Evolutionary conservation across 1,139 yeast genomes (phyloP).

Genomic region (Saccharomycopsis crataegensis): DNA sequence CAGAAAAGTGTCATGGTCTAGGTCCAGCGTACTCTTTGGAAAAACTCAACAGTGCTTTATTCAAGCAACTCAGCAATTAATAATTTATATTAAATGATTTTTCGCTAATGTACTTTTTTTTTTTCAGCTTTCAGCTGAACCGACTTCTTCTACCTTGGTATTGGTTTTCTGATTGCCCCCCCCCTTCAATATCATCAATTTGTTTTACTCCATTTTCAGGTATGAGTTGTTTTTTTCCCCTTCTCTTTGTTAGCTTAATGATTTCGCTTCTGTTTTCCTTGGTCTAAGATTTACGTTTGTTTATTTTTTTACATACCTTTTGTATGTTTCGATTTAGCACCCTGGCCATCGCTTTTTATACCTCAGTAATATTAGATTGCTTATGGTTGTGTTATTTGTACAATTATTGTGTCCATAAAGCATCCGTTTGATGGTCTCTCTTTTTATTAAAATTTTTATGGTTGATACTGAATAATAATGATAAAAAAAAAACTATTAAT

Average conservation of each 20-base stretch:
- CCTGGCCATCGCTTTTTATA: not conserved
- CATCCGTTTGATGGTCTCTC: too few relatives aligned
- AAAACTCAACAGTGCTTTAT: conserved; percentile 34
- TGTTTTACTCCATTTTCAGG: not conserved
- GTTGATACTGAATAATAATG: too few relatives aligned
- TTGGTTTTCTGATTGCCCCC: not conserved
- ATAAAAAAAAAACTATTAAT: too few relatives aligned
- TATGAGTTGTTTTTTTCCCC: not conserved
- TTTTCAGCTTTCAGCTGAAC: too few relatives aligned
- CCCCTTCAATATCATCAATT: not conserved
- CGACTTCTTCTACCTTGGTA: not conserved
- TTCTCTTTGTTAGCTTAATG: not conserved
- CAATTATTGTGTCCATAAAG: too few relatives aligned
- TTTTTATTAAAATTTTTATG: too few relatives aligned
- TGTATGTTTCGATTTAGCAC: not conserved
- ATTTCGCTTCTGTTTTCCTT: not conserved
- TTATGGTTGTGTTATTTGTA: too few relatives aligned
- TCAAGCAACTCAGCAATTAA: not conserved
- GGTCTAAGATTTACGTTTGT: not conserved
- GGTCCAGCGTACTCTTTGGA: conserved; percentile 72
- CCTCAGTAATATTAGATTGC: too few relatives aligned
- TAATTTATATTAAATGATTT: not conserved
- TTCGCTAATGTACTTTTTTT: not conserved
- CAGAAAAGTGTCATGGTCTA: conserved; percentile 70
- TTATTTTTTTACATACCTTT: not conserved